Percentiles rank a stretch among this genome's conserved stretches.
Evolutionary conservation across 208 protist species (phyloP).

Genomic region (Trichomonas tenax): DNA sequence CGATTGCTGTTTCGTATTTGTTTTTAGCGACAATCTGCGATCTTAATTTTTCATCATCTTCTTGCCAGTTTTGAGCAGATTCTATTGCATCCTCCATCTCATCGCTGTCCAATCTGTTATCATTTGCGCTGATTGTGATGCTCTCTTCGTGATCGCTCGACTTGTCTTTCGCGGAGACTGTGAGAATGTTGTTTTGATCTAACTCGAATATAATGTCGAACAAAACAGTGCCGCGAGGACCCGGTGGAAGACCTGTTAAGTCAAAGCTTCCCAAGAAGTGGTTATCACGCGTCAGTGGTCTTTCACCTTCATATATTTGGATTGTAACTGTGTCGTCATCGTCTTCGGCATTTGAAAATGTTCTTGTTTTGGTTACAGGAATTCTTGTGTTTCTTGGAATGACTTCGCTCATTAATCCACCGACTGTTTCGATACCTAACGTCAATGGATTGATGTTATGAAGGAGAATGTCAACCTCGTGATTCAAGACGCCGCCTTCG

Average conservation of each 20-base stretch:
- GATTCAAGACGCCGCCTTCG: conserved; percentile 75
- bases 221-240: conserved; percentile 76
- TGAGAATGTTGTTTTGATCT: conserved; percentile 87
- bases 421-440: conserved; percentile 75
- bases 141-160: conserved; percentile 69
- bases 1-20: not conserved
- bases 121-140: conserved; percentile 93
- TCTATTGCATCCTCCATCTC: conserved; percentile 78
- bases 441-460: conserved; percentile 57
- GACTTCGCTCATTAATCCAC: conserved; percentile 69
- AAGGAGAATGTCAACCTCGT: conserved; percentile 55
- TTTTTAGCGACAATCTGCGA: conserved; percentile 60
- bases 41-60: conserved; percentile 55
- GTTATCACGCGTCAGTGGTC: conserved; percentile 91
- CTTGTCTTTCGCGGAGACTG: conserved; percentile 80
- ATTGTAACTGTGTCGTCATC: conserved; percentile 69
- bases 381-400: conserved; percentile 64
- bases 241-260: conserved; percentile 80
- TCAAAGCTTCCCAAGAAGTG: conserved; percentile 88
- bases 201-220: conserved; percentile 49
- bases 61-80: conserved; percentile 66
- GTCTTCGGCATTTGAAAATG: conserved; percentile 79
- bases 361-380: conserved; percentile 71
- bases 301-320: conserved; percentile 89
- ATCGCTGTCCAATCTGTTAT: conserved; percentile 63